phyloP scores from a whole-genome alignment of 208 protist genomes.

The Phytomonas sp. region DNA sequence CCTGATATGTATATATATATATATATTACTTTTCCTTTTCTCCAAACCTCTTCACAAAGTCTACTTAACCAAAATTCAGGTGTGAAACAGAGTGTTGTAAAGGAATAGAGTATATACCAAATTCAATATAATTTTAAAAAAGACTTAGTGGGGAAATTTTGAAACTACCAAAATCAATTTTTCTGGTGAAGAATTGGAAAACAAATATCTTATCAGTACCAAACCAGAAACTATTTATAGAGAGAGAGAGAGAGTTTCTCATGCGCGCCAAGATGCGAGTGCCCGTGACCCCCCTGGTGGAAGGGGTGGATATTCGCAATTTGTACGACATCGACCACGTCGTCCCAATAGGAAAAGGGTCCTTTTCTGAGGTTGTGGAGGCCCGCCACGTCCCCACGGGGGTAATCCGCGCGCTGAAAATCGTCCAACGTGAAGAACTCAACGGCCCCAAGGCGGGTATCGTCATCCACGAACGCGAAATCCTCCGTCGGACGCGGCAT shows the following conservation, averaged over 20 bases:
- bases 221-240: no score
- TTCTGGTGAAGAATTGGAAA: background rate
- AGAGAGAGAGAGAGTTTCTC: background rate
- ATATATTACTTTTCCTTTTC: background rate
- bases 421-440: conserved; percentile 52
- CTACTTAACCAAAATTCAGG: background rate
- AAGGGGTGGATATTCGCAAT: conserved; percentile 43
- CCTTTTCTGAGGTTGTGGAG: conserved; percentile 71
- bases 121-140: background rate
- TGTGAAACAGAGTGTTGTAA: background rate
- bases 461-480: conserved; percentile 82
- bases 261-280: conserved; percentile 39
- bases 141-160: background rate
- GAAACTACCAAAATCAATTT: background rate
- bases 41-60: background rate
- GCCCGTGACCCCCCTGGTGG: conserved; percentile 60
- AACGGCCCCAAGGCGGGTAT: conserved; percentile 73
- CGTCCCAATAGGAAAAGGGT: conserved; percentile 60
- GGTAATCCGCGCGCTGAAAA: conserved; percentile 69
- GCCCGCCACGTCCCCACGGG: conserved; percentile 47
- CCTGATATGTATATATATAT: background rate
- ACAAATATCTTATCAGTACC: no score
- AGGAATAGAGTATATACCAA: background rate
- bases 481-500: conserved; percentile 68
- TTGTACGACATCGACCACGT: conserved; percentile 60